phyloP scores from a whole-genome alignment of 345 rosid species.

The Linum usitatissimum region DNA sequence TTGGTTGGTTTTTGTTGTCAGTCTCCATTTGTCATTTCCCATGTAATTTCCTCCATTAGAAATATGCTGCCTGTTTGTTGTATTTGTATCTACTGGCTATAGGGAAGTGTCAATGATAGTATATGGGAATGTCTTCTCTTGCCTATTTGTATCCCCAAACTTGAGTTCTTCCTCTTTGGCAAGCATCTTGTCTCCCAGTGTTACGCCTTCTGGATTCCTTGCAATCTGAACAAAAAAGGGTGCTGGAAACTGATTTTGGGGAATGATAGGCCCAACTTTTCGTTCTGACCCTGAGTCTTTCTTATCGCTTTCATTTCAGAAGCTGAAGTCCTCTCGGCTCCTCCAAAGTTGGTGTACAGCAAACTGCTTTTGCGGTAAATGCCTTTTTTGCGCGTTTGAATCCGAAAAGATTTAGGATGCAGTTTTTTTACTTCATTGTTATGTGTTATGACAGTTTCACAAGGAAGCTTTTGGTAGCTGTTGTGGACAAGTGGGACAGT shows the following conservation, averaged over 20 bases:
- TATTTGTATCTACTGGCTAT: neutral
- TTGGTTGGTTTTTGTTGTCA: neutral
- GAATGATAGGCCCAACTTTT: neutral
- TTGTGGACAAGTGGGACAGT: slow-evolving; percentile 70
- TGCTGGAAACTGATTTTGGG: neutral
- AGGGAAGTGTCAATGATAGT: neutral
- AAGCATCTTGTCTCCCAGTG: too few species aligned
- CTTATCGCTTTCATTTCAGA: slow-evolving; percentile 35
- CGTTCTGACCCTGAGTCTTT: slow-evolving; percentile 3
- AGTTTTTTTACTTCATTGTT: slow-evolving; percentile 13
- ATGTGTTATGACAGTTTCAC: slow-evolving; percentile 53
- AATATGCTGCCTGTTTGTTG: too few species aligned
- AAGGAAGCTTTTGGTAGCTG: slow-evolving; percentile 83
- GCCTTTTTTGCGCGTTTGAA: neutral
- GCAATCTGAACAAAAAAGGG: neutral
- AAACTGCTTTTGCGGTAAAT: slow-evolving; percentile 74
- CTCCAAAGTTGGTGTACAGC: slow-evolving; percentile 96
- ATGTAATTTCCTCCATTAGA: neutral
- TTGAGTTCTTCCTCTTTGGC: too few species aligned
- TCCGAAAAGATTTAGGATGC: neutral
- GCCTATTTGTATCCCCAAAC: too few species aligned
- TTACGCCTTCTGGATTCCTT: neutral
- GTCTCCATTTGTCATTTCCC: neutral
- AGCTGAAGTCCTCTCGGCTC: slow-evolving; percentile 96
- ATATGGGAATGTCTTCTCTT: too few species aligned